Base-by-base conservation (phyloP, 352 stramenopile genomes). In the Pythium brassicae region DNA sequence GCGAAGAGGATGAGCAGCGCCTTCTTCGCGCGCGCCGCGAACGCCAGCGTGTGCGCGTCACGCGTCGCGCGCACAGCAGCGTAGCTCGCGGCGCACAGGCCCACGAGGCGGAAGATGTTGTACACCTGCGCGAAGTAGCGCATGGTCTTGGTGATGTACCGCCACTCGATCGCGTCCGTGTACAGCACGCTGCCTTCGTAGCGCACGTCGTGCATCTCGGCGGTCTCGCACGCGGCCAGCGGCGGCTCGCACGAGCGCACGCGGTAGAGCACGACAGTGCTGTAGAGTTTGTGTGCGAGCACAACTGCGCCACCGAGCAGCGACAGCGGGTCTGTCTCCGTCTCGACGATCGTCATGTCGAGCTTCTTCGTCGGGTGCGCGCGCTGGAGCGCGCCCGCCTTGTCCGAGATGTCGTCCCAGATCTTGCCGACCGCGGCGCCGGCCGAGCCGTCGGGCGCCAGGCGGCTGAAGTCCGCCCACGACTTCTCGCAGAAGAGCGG, bases 401-500 rank as follows among this genome's bases (percentile, higher is more conserved):
- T 57, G 19, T 45, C 55, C 4, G 71, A 81, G 43, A 83, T 65
- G 49, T 65, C 55, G 40, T 78, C 71, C 73, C 73, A 83, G 11
- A 77, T 37, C 43, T 66, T 72, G 29, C 61, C 65, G 23, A 72
- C 47, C 11, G 57, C 29, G n/a, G 35, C 53, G 2, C 48, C 57
- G 17, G 37, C 20, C 5, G 65, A 60, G 29, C 43, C 50, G 19
- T 57, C 43, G 1, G 39, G 50, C 0, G 61, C 65, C 26, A 72
- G 27, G 14, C 61, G 61, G 10, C 29, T 46, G 34, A 72, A 72
- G 39, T 72, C 73, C 9, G 73, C 66, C 73, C 73, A 83, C 15
- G 73, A 69, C 57, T 83, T 83, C 46, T 83, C 73, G 44, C 71
- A 83, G 22, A 83, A 78, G 27, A 83, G 64, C 8, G 73, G 71